These are phyloP conservation scores for Neoboletus subvelutipes DNA, from an alignment of 768 basidiomycete species.

Conservation along the genomic window DNA sequence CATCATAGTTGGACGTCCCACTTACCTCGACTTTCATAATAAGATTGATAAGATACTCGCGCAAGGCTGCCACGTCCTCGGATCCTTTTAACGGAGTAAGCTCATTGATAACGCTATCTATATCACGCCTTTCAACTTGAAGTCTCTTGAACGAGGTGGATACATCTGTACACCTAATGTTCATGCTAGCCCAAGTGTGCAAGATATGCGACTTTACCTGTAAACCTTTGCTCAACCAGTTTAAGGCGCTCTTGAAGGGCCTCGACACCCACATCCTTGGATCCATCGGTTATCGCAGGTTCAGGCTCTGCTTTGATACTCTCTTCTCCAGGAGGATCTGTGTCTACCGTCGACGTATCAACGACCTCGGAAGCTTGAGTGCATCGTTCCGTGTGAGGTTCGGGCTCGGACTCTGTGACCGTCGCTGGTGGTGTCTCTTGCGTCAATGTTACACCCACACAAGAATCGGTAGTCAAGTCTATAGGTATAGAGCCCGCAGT, in stretches of 20 bases:
- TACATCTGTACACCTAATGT: slow-evolving; percentile 50
- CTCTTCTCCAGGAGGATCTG: slow-evolving; percentile 2
- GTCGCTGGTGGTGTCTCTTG: slow-evolving; percentile 1
- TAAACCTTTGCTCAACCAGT: slow-evolving; percentile 74
- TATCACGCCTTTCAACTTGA: slow-evolving; percentile 68
- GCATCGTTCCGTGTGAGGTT: not conserved
- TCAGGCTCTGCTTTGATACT: not conserved
- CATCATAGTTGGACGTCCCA: not conserved
- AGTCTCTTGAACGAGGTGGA: slow-evolving; percentile 75
- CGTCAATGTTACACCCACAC: not conserved
- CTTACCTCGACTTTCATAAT: slow-evolving; percentile 70
- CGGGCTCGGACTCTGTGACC: not conserved
- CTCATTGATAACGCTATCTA: slow-evolving; percentile 66
- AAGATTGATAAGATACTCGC: slow-evolving; percentile 69
- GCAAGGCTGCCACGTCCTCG: slow-evolving; percentile 62
- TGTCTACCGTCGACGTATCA: not conserved
- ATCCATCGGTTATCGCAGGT: not conserved
- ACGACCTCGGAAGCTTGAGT: not conserved
- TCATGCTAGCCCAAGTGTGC: not conserved
- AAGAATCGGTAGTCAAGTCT: not conserved
- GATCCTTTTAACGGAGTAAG: slow-evolving; percentile 69
- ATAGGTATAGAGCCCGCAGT: not conserved
- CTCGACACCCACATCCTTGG: slow-evolving; percentile 43
- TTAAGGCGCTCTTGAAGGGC: slow-evolving; percentile 63
- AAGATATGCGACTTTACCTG: slow-evolving; percentile 44